A percentile compares a stretch with the other conserved stretches of the same genome.
Evolutionary conservation across 805 yeast species (phyloP).

Genomic region (Isabelozyma gotoi): DNA sequence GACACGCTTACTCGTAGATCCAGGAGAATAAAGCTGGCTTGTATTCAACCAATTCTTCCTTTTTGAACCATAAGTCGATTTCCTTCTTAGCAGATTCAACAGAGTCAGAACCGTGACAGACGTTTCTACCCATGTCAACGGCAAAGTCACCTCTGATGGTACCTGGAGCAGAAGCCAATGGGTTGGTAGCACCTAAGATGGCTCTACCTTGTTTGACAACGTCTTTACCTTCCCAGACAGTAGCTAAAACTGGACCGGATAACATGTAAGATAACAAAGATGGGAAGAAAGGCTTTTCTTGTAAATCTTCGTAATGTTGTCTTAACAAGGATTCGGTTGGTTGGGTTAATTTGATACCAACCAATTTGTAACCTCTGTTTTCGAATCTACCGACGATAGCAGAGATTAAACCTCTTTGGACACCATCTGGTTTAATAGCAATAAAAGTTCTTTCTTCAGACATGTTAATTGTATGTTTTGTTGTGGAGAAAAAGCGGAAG

Average conservation of each 20-base stretch:
- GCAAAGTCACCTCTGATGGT: constrained; percentile 99
- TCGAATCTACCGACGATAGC: constrained; percentile 91
- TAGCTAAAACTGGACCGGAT: constrained; percentile 98
- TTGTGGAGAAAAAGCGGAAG: background rate
- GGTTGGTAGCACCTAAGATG: constrained; percentile 99
- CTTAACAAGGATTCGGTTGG: constrained; percentile 87
- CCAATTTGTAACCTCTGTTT: constrained; percentile 96
- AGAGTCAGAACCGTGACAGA: constrained; percentile 98
- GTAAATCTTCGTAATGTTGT: constrained; percentile 94
- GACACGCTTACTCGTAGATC: constrained; percentile 80
- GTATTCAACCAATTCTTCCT: constrained; percentile 93
- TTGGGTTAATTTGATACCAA: constrained; percentile 85
- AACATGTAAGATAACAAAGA: constrained; percentile 93
- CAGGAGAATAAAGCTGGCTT: constrained; percentile 80
- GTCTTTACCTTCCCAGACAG: constrained; percentile 99
- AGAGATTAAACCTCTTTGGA: constrained; percentile 96
- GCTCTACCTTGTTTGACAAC: constrained; percentile 98
- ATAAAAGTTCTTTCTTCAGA: constrained; percentile 85
- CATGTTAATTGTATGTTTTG: constrained; percentile 25
- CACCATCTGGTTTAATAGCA: constrained; percentile 99
- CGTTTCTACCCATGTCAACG: constrained; percentile 98
- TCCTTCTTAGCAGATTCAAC: constrained; percentile 97
- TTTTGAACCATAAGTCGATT: constrained; percentile 96
- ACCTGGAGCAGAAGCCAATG: constrained; percentile 96
- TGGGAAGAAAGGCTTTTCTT: constrained; percentile 97